Evolutionary conservation across 441 rosid species (phyloP), one percentile per base, ranked within the genome.

Genomic region (Pelargonium cotyledonis): DNA sequence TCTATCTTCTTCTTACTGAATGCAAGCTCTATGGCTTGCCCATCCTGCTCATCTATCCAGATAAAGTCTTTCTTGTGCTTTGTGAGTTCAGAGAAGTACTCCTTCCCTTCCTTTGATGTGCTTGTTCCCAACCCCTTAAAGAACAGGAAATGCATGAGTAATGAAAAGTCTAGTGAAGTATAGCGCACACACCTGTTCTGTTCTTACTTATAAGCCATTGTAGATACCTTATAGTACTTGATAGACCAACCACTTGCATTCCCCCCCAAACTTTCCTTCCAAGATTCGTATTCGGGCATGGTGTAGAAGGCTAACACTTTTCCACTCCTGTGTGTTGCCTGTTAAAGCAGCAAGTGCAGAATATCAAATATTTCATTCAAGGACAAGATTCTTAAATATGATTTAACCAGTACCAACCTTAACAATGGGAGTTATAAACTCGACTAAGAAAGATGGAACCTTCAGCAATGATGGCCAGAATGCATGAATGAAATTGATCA

Each of bases 1-100:
- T 95, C 99, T 0, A 90, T 86, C 83, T 92, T 95, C 85, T 89
- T 95, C 83, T 90, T 95, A 77, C 99, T 95, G 74, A 95, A 95
- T 2, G 99, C 99, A 63, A 95, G 96, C 79, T 95, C 99, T 65
- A 95, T 95, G n/a, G 95, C 85, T 4, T 92, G 89, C 35, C 96
- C 98, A 67, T 95, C 99, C 72, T 81, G 81, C 5, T 95, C 95
- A 75, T 80, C 80, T 49, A 58, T 75, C 99, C 99, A 92, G 10
- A 85, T 47, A 68, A 95, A 95, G 78, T 95, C 98, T 71, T 95
- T 95, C 84, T 79, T 86, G 85, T 92, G 97, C 79, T 74, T 73
- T 8, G 44, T 70, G 68, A 95, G 87, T 44, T 79, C 70, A 51
- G 65, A 31, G 67, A 95, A 95, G 75, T 95, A 95, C 29, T 89